phyloP scores from a whole-genome alignment of 1,139 yeast species.

The Pichia norvegensis region DNA sequence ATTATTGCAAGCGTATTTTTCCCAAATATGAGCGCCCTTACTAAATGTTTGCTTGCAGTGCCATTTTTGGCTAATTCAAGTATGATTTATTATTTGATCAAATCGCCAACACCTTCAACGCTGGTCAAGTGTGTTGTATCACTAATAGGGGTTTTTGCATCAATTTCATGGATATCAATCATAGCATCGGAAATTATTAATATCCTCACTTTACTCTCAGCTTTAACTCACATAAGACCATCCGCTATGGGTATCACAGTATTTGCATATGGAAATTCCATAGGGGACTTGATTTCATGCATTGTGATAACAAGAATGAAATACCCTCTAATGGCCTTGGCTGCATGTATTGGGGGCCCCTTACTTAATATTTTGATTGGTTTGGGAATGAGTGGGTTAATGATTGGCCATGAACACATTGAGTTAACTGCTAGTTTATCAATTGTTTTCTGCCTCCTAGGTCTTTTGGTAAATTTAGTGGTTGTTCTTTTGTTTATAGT shows the following conservation, averaged over 20 bases:
- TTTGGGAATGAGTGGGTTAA: slow-evolving; percentile 57
- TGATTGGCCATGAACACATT: slow-evolving; percentile 29
- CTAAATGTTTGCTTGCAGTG: slow-evolving; percentile 9
- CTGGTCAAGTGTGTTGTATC: slow-evolving; percentile 34
- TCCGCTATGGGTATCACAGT: slow-evolving; percentile 79
- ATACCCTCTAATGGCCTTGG: slow-evolving; percentile 83
- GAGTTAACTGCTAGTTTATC: slow-evolving; percentile 15
- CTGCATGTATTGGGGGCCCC: slow-evolving; percentile 95
- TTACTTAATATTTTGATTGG: slow-evolving; percentile 57
- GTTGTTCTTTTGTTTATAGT: slow-evolving; percentile 46
- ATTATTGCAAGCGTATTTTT: slow-evolving; percentile 19
- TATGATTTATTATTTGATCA: slow-evolving; percentile 17
- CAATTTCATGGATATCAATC: slow-evolving; percentile 66
- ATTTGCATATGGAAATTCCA: slow-evolving; percentile 87
- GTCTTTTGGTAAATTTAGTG: slow-evolving; percentile 47
- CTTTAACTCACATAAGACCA: slow-evolving; percentile 57
- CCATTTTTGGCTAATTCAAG: slow-evolving; percentile 7
- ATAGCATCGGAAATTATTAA: slow-evolving; percentile 75
- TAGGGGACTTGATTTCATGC: slow-evolving; percentile 85
- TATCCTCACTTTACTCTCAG: slow-evolving; percentile 55
- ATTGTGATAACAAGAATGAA: slow-evolving; percentile 80
- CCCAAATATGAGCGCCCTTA: slow-evolving; percentile 11
- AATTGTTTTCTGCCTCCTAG: slow-evolving; percentile 37
- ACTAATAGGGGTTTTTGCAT: slow-evolving; percentile 53
- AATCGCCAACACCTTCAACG: slow-evolving; percentile 18